Percentiles rank a stretch among this genome's conserved stretches.
These are phyloP conservation scores for Neoboletus subvelutipes DNA, from an alignment of 768 basidiomycete species.

Conservation along the genomic window DNA sequence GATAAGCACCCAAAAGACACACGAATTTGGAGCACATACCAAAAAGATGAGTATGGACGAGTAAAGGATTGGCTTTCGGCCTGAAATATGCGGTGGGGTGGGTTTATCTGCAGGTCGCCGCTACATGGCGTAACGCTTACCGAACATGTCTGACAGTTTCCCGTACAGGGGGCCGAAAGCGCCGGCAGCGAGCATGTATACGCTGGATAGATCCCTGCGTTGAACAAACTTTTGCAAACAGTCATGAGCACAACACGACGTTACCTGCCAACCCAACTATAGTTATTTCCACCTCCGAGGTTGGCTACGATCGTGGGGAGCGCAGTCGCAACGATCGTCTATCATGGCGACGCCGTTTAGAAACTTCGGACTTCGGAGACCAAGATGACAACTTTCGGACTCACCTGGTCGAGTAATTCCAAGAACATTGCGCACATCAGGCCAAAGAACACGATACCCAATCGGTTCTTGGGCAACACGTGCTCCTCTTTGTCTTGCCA, in stretches of 20 bases:
- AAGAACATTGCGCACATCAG: conserved; percentile 31
- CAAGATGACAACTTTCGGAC: conserved; percentile 1
- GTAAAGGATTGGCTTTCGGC: too few species aligned
- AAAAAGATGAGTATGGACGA: too few species aligned
- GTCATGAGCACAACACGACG: conserved; percentile 8
- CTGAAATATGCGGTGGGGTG: too few species aligned
- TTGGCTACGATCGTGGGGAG: conserved; percentile 67
- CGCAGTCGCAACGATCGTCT: conserved; percentile 72
- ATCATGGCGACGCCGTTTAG: neutral
- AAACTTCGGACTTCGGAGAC: fast-evolving
- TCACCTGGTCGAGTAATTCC: conserved; percentile 61
- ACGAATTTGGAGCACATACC: too few species aligned
- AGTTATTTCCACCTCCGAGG: conserved; percentile 59
- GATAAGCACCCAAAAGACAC: too few species aligned
- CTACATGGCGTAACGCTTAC: conserved; percentile 22
- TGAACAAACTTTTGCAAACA: neutral
- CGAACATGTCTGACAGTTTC: conserved; percentile 64
- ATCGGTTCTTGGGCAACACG: conserved; percentile 40
- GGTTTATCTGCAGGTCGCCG: neutral
- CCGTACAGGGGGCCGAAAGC: too few species aligned
- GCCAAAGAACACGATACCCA: conserved; percentile 27
- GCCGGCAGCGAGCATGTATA: conserved; percentile 71
- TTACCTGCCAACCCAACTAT: conserved; percentile 75
- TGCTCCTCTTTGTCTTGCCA: conserved; percentile 58
- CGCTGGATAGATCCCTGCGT: conserved; percentile 38